Conservation (phyloP, 108 stramenopile genomes). For the Stephanodiscus minutulus region DNA sequence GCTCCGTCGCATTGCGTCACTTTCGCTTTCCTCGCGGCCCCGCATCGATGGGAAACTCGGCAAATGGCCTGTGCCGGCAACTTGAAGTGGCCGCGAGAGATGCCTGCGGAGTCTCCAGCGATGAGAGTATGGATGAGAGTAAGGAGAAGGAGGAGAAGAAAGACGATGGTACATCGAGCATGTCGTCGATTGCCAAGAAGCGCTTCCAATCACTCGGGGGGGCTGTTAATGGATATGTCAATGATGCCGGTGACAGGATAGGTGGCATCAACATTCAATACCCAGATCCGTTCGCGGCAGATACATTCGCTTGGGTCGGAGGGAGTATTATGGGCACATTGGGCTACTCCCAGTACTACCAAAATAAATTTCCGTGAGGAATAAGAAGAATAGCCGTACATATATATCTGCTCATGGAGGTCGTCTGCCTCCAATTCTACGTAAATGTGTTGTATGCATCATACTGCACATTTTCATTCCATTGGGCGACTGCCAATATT, state of each 20-base stretch:
- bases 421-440: no score
- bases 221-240: not conserved
- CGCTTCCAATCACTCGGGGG: conserved; percentile 27
- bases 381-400: no score
- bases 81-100: conserved; percentile 17
- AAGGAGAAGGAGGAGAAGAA: conserved; percentile 36
- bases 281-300: conserved; percentile 44
- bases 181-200: conserved; percentile 28
- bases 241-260: conserved; percentile 2
- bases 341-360: not conserved
- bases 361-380: not conserved
- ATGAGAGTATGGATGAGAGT: conserved; percentile 3
- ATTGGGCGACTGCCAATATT: no score
- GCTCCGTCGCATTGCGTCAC: conserved; percentile 28
- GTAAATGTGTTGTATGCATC: no score
- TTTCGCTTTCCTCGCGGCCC: not conserved
- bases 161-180: conserved; percentile 8
- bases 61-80: conserved; percentile 4
- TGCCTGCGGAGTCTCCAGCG: conserved; percentile 20
- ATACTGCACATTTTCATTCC: no score
- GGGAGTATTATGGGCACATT: conserved; percentile 42
- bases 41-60: not conserved
- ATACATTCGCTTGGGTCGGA: conserved; percentile 30
- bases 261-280: conserved; percentile 32
- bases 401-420: no score